Conservation (phyloP, 768 basidiomycete genomes). For the Xerocomellus intermedius region DNA sequence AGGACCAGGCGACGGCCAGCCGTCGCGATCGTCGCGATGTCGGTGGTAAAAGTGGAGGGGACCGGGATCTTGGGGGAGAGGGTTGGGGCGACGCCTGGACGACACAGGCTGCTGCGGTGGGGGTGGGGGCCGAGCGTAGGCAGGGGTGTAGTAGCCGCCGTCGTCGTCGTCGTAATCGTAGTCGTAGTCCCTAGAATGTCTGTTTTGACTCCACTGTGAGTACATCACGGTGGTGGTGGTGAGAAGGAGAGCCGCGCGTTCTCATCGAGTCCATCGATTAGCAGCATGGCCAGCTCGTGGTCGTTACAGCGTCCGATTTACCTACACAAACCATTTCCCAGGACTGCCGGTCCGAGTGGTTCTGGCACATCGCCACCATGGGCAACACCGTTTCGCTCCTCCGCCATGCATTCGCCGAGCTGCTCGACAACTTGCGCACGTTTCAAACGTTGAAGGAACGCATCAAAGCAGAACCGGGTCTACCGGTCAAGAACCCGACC, state of each 20-base stretch:
- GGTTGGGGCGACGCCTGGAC: conserved; percentile 18
- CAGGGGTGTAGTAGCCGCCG: conserved; percentile 9
- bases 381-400: conserved; percentile 28
- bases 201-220: not conserved
- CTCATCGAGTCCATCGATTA: conserved; percentile 4
- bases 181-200: conserved; percentile 7
- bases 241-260: not conserved
- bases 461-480: conserved; percentile 46
- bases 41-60: conserved; percentile 14
- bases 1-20: conserved; percentile 10
- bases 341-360: too few relatives aligned
- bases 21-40: conserved; percentile 24
- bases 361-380: conserved; percentile 21
- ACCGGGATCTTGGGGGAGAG: conserved; percentile 4
- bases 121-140: not conserved
- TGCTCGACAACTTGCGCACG: conserved; percentile 16
- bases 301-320: too few relatives aligned
- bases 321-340: too few relatives aligned
- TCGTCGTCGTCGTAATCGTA: conserved; percentile 22
- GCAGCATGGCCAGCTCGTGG: too few relatives aligned
- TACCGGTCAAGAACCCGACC: conserved; percentile 56
- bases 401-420: conserved; percentile 19
- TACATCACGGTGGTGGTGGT: not conserved
- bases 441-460: conserved; percentile 33
- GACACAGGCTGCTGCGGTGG: conserved; percentile 6